A percentile compares a stretch with the other conserved stretches of the same genome.
These are phyloP conservation scores for Phytophthora lateralis DNA, from an alignment of 352 stramenopile species.

Conservation along the genomic window DNA sequence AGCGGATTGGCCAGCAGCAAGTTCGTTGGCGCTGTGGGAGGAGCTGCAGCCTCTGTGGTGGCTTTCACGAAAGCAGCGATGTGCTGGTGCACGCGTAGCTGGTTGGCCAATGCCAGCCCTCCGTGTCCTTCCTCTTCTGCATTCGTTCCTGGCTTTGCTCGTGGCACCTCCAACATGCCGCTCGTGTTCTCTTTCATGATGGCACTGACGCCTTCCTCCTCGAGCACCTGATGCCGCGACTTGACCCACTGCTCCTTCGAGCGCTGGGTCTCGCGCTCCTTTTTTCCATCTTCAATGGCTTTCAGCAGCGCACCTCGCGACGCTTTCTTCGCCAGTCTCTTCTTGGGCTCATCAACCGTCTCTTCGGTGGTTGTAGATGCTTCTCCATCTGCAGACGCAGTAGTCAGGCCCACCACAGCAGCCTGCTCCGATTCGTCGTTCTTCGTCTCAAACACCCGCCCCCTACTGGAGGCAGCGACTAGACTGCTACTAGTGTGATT, in stretches of 20 bases:
- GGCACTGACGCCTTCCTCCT: conserved; percentile 65
- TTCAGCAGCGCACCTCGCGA: conserved; percentile 46
- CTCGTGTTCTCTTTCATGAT: conserved; percentile 46
- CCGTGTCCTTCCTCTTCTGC: conserved; percentile 21
- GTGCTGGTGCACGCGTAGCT: conserved; percentile 38
- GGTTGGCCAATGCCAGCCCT: conserved; percentile 36
- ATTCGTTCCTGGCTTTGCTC: conserved; percentile 11
- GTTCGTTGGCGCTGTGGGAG: conserved; percentile 15
- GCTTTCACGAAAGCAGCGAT: conserved; percentile 35
- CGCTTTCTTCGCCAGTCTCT: conserved; percentile 12
- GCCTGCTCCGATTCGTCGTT: conserved; percentile 5
- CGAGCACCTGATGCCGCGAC: conserved; percentile 56
- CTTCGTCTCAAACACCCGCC: conserved; percentile 5
- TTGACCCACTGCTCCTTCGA: conserved; percentile 69
- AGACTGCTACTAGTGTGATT: conserved; percentile 2
- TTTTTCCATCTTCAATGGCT: conserved; percentile 61
- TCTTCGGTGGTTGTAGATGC: not conserved
- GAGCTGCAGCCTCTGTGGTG: conserved; percentile 13
- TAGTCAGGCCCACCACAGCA: conserved; percentile 20
- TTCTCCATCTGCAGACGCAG: conserved; percentile 13
- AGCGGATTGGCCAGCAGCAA: conserved; percentile 31
- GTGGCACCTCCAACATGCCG: conserved; percentile 43
- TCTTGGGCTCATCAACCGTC: not conserved
- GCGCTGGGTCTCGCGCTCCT: conserved; percentile 53
- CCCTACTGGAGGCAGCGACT: conserved; percentile 2